phyloP scores from a whole-genome alignment of 257 asterid genomes.

The Fraxinus anomala region DNA sequence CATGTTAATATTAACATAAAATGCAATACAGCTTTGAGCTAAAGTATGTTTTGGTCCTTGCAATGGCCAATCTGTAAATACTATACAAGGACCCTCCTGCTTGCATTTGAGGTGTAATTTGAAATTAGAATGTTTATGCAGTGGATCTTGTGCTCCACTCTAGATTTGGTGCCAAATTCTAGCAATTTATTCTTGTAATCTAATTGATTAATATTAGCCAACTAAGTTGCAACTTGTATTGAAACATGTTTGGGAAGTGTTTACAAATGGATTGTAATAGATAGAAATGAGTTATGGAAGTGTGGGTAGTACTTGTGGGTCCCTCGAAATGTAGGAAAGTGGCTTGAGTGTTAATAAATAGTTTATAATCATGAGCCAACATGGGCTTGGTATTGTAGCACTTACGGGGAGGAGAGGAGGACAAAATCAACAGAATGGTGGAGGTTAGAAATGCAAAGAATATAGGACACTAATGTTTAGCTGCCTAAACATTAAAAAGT shows the following conservation, averaged over 20 bases:
- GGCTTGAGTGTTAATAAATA: too few relatives aligned
- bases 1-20: constrained; percentile 2
- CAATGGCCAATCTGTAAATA: background rate
- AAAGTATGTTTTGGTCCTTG: background rate
- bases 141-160: background rate
- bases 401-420: background rate
- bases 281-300: too few relatives aligned
- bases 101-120: background rate
- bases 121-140: background rate
- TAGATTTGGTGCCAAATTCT: background rate
- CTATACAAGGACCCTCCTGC: background rate
- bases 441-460: background rate
- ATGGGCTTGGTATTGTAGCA: background rate
- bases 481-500: background rate
- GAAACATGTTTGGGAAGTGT: too few relatives aligned
- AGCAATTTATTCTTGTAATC: background rate
- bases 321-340: too few relatives aligned
- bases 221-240: background rate
- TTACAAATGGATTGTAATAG: too few relatives aligned
- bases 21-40: background rate
- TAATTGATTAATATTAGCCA: background rate
- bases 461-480: background rate
- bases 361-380: too few relatives aligned
- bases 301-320: too few relatives aligned
- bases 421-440: background rate